Base-by-base conservation (phyloP, 1,284 basidiomycete species). In the Melampsora americana region DNA sequence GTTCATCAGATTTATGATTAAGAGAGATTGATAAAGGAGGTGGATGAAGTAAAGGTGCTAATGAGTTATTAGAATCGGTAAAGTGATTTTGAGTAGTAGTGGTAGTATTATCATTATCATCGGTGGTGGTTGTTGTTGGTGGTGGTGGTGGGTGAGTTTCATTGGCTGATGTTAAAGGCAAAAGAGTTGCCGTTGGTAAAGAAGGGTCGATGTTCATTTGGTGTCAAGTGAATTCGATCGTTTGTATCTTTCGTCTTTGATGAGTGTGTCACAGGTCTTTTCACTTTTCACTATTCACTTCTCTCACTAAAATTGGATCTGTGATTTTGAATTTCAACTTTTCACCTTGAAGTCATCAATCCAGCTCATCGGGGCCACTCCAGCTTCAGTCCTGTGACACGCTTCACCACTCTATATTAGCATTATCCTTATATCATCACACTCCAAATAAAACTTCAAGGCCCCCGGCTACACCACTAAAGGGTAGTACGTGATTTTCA, bases 251-350 rank as follows among this genome's bases (percentile, higher is more conserved):
- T 42, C 53, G 4, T 56, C 53, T 56, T 28, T 56, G 53, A 56
- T 56, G 53, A 56, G 53, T 56, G n/a, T 56, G 53, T 56, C 53
- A 56, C 53, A 56, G 53, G 53, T 56, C 50, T 53, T 53, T 53
- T 23, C 50, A 23, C 39, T 42, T 42, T 42, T 42, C 39, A 42
- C 39, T 42, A n/a, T n/a, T n/a, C n/a, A n/a, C n/a, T n/a, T n/a
- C n/a, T n/a, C n/a, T n/a, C n/a, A n/a, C n/a, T n/a, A n/a, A n/a
- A n/a, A n/a, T n/a, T n/a, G n/a, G n/a, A n/a, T n/a, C n/a, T 35
- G 35, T 35, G 35, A 35, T 35, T 9, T 35, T 9, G 9, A 35
- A 9, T 42, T 42, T 11, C 5, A 42, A 42, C 39, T 42, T 42
- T 42, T 42, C 39, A 42, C 39, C 39, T 42, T 42, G 39, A 42